Evolutionary conservation across 2,329 filamentous ascomycete genomes (phyloP).

Genomic region (Neoarthrinium moseri): DNA sequence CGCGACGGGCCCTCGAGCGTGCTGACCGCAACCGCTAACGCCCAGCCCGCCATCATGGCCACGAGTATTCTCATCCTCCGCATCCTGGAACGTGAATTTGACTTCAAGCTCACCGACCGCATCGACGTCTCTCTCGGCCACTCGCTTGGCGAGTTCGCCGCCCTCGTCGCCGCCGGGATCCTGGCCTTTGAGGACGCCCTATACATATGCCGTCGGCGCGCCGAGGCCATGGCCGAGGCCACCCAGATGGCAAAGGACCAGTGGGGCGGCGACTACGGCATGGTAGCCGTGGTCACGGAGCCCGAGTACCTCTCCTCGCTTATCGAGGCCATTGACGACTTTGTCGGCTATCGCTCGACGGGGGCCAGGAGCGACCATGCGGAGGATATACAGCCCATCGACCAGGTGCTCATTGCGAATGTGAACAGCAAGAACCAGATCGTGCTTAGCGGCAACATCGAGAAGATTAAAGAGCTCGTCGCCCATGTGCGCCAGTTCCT

Average conservation of each 20-base stretch:
- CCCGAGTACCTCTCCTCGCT: conserved; percentile 70
- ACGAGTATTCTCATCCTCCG: conserved; percentile 87
- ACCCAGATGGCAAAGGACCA: conserved; percentile 63
- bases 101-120: conserved; percentile 67
- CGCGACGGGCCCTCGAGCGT: conserved; percentile 73
- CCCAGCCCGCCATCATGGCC: conserved; percentile 95
- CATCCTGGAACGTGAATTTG: conserved; percentile 82
- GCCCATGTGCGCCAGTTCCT: conserved; percentile 85
- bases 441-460: conserved; percentile 84
- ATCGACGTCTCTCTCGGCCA: conserved; percentile 86
- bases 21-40: conserved; percentile 80
- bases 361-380: conserved; percentile 67
- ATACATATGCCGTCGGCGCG: conserved; percentile 72
- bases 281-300: conserved; percentile 91
- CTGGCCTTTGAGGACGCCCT: conserved; percentile 76
- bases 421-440: conserved; percentile 97
- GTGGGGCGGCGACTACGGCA: conserved; percentile 82
- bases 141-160: conserved; percentile 90
- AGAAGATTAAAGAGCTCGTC: conserved; percentile 76
- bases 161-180: conserved; percentile 81
- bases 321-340: conserved; percentile 73
- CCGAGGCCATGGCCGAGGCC: conserved; percentile 79
- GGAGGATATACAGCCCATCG: conserved; percentile 69
- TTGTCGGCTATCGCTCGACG: conserved; percentile 68
- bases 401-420: conserved; percentile 89